Evolutionary conservation across 1,139 yeast genomes (phyloP), one percentile per base, ranked within the genome.

Genomic region (Blastobotrys persicus): DNA sequence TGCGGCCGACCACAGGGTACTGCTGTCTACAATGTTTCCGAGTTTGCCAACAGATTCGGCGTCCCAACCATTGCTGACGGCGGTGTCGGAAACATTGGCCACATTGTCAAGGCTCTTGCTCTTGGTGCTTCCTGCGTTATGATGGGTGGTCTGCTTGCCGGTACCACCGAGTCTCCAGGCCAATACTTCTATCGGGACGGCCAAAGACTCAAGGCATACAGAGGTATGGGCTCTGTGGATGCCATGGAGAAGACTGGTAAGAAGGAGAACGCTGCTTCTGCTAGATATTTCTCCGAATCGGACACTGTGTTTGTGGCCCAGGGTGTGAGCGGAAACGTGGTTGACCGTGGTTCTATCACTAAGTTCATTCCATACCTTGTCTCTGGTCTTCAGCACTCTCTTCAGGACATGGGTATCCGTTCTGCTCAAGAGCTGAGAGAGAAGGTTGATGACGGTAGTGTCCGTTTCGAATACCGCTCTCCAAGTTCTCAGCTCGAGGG

Each of bases 1-100:
- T 95, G 96, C 76, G 99, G 99, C 74, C 91, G 98, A 80, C 98
- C 99, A 54, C 98, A 94, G 78, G 99, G 98, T 75, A 88, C 96
- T 56, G 96, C 96, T 54, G 96, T 88, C 50, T 88, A 79, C 76
- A 82, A 81, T 56, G 96, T 88, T 47, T 77, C 89, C 55, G 91
- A 88, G 74, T 87, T 88, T 68, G 91, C 96, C 61, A 83, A 81
- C 72, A 78, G 80, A 69, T 88, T 88, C 67, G 96, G 96, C 66
- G 91, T 88, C 59, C 96, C 96, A 65, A 87, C 96, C 75, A 89
- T 92, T 63, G 99, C 99, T 60, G 99, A 92, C 71, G 99, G 99
- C 79, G 99, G 99, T 81, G 83, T 92, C 65, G 92, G 91, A 73
- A 94, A 92, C 79, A 89, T 94, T 74, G 99, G 99, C 61, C 98